Evolutionary conservation across 345 rosid species (phyloP).

Genomic region (Eucalyptus viminalis): DNA sequence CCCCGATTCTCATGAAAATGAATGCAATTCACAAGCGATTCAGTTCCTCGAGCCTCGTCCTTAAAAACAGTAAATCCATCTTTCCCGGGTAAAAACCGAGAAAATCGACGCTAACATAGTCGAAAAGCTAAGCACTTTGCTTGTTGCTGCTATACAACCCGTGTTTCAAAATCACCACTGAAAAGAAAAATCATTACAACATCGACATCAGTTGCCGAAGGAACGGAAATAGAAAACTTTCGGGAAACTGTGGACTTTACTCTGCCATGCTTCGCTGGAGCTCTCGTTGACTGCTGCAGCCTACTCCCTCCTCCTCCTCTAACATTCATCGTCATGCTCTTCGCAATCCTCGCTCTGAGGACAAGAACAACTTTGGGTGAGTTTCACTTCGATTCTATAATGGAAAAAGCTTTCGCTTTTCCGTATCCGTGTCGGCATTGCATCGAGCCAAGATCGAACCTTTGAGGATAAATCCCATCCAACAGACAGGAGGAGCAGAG

Average conservation of each 20-base stretch:
- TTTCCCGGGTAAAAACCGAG: neutral
- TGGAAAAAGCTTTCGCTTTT: neutral
- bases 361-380: neutral
- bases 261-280: conserved; percentile 27
- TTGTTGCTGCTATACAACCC: neutral
- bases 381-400: neutral
- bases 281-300: conserved; percentile 1
- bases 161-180: neutral
- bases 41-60: neutral
- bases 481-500: neutral
- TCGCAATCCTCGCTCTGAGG: neutral
- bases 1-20: neutral
- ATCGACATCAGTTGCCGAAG: neutral
- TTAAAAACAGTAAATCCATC: neutral
- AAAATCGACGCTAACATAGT: neutral
- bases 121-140: neutral
- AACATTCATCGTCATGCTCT: conserved; percentile 16
- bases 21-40: neutral
- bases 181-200: neutral
- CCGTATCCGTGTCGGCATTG: neutral
- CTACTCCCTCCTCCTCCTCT: neutral
- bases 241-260: conserved; percentile 13
- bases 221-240: neutral
- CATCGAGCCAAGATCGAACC: neutral
- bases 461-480: neutral